phyloP scores from a whole-genome alignment of 2,329 filamentous ascomycete genomes.

The Aspergillus sp. region DNA sequence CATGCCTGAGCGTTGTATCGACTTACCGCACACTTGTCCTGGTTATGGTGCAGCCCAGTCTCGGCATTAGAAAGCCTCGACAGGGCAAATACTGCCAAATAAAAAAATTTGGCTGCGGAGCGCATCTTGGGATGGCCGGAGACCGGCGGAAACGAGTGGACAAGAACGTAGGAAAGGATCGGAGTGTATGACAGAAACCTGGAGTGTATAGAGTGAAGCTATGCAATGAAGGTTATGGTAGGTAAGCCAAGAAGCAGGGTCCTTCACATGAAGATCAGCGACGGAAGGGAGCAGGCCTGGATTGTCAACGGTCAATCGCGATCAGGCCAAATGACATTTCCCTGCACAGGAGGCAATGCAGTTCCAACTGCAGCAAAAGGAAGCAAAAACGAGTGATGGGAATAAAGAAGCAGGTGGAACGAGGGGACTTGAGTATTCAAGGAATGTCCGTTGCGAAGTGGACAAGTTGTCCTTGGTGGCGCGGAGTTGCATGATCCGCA shows the following conservation, averaged over 20 bases:
- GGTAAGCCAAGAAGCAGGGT: neutral
- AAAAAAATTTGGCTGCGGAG: constrained; percentile 58
- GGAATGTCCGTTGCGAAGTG: constrained; percentile 21
- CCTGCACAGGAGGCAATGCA: neutral
- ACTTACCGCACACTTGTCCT: constrained; percentile 60
- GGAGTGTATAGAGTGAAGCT: neutral
- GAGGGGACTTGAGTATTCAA: constrained; percentile 10
- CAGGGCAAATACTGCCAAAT: constrained; percentile 63
- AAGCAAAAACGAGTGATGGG: neutral
- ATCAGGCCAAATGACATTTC: constrained; percentile 7
- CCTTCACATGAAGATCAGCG: constrained; percentile 19
- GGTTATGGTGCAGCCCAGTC: constrained; percentile 31
- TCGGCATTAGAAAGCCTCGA: constrained; percentile 52
- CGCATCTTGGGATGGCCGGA: constrained; percentile 47
- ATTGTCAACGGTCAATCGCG: neutral
- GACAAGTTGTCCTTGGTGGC: constrained; percentile 30
- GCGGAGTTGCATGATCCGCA: constrained; percentile 12
- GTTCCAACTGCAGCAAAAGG: neutral
- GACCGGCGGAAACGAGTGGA: neutral
- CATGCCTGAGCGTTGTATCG: neutral
- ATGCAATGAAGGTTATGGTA: neutral
- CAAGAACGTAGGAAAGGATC: neutral
- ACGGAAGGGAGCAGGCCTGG: constrained; percentile 8
- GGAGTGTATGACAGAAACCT: neutral
- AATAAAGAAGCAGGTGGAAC: constrained; percentile 3